Conservation (phyloP, 306 rosid genomes). For the Sicyos baderoa region DNA sequence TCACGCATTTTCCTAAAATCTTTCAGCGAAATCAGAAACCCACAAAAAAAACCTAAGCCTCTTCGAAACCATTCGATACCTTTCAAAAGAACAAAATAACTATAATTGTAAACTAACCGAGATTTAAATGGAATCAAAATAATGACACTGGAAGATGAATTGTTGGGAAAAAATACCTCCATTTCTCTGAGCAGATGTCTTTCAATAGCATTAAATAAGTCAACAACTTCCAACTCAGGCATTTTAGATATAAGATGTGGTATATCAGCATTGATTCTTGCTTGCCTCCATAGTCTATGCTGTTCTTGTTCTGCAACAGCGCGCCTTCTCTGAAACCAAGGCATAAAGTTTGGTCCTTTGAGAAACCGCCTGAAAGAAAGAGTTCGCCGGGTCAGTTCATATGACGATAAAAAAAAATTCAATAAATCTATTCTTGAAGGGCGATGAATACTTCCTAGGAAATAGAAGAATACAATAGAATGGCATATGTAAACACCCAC, state of each 20-base stretch:
- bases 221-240: slow-evolving; percentile 72
- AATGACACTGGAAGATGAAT: neutral
- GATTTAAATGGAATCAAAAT: neutral
- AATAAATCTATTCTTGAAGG: slow-evolving; percentile 14
- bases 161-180: slow-evolving; percentile 37
- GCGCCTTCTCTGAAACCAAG: slow-evolving; percentile 79
- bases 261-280: slow-evolving; percentile 64
- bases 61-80: neutral
- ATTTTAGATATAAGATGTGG: slow-evolving; percentile 47
- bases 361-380: slow-evolving; percentile 57
- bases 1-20: neutral
- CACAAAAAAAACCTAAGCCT: neutral
- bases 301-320: slow-evolving; percentile 79
- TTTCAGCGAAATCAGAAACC: neutral
- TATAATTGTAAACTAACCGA: neutral
- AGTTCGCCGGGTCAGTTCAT: slow-evolving; percentile 13
- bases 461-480: slow-evolving; percentile 7
- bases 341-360: slow-evolving; percentile 73
- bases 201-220: slow-evolving; percentile 65
- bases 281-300: slow-evolving; percentile 72
- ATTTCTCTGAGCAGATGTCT: slow-evolving; percentile 61
- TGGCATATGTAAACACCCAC: neutral
- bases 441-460: slow-evolving; percentile 2
- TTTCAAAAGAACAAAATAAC: neutral
- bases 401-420: neutral